Evolutionary conservation across 768 basidiomycete genomes (phyloP), one percentile per base, ranked within the genome.

Genomic region (Inosperma sp.): DNA sequence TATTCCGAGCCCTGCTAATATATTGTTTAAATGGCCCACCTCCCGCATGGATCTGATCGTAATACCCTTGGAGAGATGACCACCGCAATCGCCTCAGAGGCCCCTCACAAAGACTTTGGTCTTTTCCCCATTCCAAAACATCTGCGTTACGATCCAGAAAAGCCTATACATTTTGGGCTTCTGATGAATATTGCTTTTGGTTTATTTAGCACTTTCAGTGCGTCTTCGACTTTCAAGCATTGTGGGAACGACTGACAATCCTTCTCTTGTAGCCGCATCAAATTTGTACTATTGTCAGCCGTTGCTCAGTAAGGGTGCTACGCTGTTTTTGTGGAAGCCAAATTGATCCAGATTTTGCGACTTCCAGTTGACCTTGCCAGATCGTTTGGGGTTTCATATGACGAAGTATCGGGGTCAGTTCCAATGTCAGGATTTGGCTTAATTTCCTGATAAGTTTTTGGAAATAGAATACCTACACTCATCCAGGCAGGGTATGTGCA

Each of bases 241-340:
- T n/a, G n/a, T n/a, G n/a, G n/a, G n/a, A n/a, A n/a, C n/a, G n/a
- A n/a, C n/a, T n/a, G n/a, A 44, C 27, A 3, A 7, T 31, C n/a
- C 7, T 17, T 19, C n/a, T 25, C n/a, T 34, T 40, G 19, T 50
- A 85, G 84, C 70, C 35, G 82, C 82, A 12, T 77, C 81, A n/a
- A 92, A 92, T 60, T 62, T 92, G 40, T 92, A 91, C 61, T 93
- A 91, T 57, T 86, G 83, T 54, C 87, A 89, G 68, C 89, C 89
- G 0, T 62, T 93, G 58, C 68, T 91, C 12, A 86, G 88, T 81
- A 62, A 55, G 76, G 69, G 5, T 7, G 13, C 7, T 21, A 35
- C 9, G 5, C 26, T 36, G 8, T 29, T 3, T 23, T 29, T 16
- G 4, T 12, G 13, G 14, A 16, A 7, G 2, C 7, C 43, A 17